A percentile compares a stretch with the other conserved stretches of the same genome.
Evolutionary conservation across 2,329 filamentous ascomycete genomes (phyloP).

Genomic region (Curvularia sp.): DNA sequence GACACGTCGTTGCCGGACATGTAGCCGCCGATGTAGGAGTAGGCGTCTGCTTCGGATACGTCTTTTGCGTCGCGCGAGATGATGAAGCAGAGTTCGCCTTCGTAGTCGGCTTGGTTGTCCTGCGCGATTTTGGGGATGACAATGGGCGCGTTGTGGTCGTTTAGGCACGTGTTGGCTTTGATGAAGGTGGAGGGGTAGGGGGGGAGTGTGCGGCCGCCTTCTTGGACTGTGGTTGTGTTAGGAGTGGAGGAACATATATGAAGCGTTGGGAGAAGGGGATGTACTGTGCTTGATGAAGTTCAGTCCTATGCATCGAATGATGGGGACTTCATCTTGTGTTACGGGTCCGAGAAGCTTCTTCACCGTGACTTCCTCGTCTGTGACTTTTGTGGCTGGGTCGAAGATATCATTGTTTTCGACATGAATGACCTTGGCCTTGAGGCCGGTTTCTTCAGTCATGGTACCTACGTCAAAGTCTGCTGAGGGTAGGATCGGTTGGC

Average conservation of each 20-base stretch:
- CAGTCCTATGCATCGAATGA: constrained; percentile 65
- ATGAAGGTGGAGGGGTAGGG: constrained; percentile 61
- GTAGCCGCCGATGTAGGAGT: constrained; percentile 62
- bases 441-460: constrained; percentile 55
- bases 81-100: constrained; percentile 54
- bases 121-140: constrained; percentile 59
- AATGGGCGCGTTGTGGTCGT: constrained; percentile 53
- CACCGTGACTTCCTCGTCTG: constrained; percentile 62
- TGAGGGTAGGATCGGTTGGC: constrained; percentile 59
- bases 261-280: neutral
- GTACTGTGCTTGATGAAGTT: constrained; percentile 66
- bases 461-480: constrained; percentile 59
- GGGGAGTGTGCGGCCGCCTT: constrained; percentile 59
- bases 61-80: constrained; percentile 62
- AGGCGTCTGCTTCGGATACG: constrained; percentile 54
- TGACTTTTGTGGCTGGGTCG: constrained; percentile 59
- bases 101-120: constrained; percentile 56
- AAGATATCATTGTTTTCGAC: constrained; percentile 58
- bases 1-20: constrained; percentile 64
- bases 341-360: constrained; percentile 63
- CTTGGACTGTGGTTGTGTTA: constrained; percentile 51
- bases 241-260: neutral
- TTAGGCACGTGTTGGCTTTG: constrained; percentile 54
- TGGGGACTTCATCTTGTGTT: constrained; percentile 59
- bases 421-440: constrained; percentile 61